Conservation (phyloP, 805 yeast species). For the Lipomyces lipofer region DNA sequence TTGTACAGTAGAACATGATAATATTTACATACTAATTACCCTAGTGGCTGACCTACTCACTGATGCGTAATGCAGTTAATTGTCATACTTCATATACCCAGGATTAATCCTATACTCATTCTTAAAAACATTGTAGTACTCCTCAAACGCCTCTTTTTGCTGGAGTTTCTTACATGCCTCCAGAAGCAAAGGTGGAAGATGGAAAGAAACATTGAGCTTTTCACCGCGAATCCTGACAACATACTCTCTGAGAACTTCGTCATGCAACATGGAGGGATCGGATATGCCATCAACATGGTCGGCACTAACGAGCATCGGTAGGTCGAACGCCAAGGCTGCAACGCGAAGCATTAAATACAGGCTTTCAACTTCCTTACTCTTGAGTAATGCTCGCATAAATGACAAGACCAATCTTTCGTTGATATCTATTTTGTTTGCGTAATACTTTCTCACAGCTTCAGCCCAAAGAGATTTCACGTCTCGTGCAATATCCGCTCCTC, state of each 20-base stretch:
- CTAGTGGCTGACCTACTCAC: no score
- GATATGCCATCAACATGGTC: background rate
- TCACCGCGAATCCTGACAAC: background rate
- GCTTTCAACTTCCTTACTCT: background rate
- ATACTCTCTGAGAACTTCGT: slow-evolving; percentile 1
- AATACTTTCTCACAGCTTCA: slow-evolving; percentile 1
- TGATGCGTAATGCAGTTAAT: no score
- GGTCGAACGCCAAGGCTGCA: background rate
- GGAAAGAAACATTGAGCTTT: background rate
- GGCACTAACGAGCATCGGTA: slow-evolving; percentile 3
- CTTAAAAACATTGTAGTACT: slow-evolving; percentile 8
- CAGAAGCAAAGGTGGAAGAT: slow-evolving; percentile 6
- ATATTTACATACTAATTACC: no score
- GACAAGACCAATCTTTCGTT: slow-evolving; percentile 4
- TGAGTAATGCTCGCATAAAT: slow-evolving; percentile 15
- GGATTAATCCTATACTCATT: no score
- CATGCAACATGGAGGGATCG: slow-evolving; percentile 3
- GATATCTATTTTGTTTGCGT: background rate
- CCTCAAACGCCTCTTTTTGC: slow-evolving; percentile 8
- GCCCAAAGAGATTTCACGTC: slow-evolving; percentile 14
- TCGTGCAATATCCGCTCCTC: background rate
- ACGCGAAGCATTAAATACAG: slow-evolving; percentile 5
- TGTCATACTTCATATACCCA: no score
- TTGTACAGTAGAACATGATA: no score
- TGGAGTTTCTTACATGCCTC: slow-evolving; percentile 18